Evolutionary conservation across 768 basidiomycete genomes (phyloP).

Genomic region (Xanthoconium stramineum): DNA sequence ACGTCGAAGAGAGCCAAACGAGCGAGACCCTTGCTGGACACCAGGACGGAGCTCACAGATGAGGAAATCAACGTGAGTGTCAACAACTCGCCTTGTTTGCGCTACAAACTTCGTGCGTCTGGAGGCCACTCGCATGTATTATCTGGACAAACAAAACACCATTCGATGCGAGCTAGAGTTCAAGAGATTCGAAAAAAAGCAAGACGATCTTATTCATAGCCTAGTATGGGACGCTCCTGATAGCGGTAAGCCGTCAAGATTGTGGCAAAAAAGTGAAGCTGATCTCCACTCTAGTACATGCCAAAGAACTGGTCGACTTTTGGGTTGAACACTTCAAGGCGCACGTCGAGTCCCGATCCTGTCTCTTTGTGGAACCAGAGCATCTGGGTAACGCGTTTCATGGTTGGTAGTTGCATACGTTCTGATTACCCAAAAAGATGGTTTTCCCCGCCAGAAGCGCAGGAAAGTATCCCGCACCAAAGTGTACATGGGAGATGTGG

Average conservation of each 20-base stretch:
- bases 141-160: slow-evolving; percentile 57
- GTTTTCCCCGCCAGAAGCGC: slow-evolving; percentile 44
- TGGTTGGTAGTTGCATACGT: not conserved
- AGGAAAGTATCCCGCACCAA: slow-evolving; percentile 33
- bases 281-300: slow-evolving; percentile 47
- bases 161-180: slow-evolving; percentile 48
- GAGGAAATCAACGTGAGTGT: slow-evolving; percentile 67
- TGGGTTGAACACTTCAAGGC: slow-evolving; percentile 73
- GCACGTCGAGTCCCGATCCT: slow-evolving; percentile 62
- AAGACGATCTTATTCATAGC: slow-evolving; percentile 51
- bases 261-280: not conserved
- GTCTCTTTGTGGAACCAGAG: slow-evolving; percentile 7
- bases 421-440: slow-evolving; percentile 31
- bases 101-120: not conserved
- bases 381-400: slow-evolving; percentile 11
- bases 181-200: slow-evolving; percentile 57
- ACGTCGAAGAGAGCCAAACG: slow-evolving; percentile 44
- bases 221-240: slow-evolving; percentile 66
- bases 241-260: slow-evolving; percentile 47
- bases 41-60: slow-evolving; percentile 76
- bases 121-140: slow-evolving; percentile 62
- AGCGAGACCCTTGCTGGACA: slow-evolving; percentile 59
- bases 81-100: not conserved
- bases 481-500: not conserved
- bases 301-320: slow-evolving; percentile 64